Evolutionary conservation across 2,329 filamentous ascomycete species (phyloP).

Genomic region (Aschersonia sp.): DNA sequence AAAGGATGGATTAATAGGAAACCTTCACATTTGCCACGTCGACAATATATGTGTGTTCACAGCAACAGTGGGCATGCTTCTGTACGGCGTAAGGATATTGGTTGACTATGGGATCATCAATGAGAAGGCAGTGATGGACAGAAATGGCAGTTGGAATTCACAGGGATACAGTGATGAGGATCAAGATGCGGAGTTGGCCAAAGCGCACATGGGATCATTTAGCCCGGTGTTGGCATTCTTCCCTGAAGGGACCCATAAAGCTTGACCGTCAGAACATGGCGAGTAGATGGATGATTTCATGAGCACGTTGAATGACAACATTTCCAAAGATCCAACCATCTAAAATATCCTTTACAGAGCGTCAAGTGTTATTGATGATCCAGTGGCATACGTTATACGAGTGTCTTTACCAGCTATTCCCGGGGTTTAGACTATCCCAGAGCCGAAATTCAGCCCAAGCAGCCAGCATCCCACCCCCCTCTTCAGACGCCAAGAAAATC

Average conservation of each 20-base stretch:
- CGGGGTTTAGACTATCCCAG: too few species aligned
- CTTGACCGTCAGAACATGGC: background rate
- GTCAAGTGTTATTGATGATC: too few species aligned
- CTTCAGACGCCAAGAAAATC: too few species aligned
- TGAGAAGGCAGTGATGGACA: background rate
- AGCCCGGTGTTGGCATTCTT: constrained; percentile 20
- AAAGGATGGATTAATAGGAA: background rate
- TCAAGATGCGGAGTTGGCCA: background rate
- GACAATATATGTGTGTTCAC: background rate
- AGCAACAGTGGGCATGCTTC: background rate
- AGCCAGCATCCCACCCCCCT: too few species aligned
- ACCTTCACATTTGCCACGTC: constrained; percentile 2
- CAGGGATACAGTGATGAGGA: background rate
- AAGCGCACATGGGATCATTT: constrained; percentile 6
- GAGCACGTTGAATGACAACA: too few species aligned
- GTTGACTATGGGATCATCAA: background rate
- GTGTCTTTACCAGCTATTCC: too few species aligned
- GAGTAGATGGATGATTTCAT: too few species aligned
- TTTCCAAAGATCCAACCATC: too few species aligned
- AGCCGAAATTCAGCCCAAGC: too few species aligned
- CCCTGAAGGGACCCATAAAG: constrained; percentile 5
- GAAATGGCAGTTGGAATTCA: background rate
- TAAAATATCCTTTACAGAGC: too few species aligned
- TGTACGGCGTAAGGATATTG: background rate
- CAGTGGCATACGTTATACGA: too few species aligned